Evolutionary conservation across 192 early-diverging fungal species (phyloP), one percentile per base, ranked within the genome.

Genomic region (Entrophospora sp.): DNA sequence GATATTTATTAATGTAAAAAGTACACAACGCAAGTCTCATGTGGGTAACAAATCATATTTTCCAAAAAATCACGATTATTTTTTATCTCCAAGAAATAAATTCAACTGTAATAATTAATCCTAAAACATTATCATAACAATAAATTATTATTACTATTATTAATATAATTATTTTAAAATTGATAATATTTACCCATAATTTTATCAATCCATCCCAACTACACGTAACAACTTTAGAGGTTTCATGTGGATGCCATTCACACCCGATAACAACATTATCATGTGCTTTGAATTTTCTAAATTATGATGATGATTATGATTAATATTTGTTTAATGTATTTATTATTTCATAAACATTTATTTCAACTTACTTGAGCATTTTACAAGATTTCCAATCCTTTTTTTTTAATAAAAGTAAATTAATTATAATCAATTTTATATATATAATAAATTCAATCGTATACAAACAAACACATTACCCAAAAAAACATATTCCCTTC

Each of bases 211-310:
- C 93, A 69, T 99, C 97, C 94, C 94, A 97, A 20, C 85, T 86
- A 70, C 92, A 93, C 10, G 97, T 97, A 1, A 88, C 93, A 3
- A 99, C 86, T 46, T 93, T 88, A 0, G 87, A 90, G 0, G 89
- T 81, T 67, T 97, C 95, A 68, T 93, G 90, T 30, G 97, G 97
- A 74, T 97, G 90, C 97, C 97, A 99, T n/a, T 87, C 89, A 22
- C 83, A 85, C 43, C 85, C 83, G 61, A 95, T 96, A 16, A 96
- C 83, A 5, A 97, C 95, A 62, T 85, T 82, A 61, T 91, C 85
- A 71, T 99, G 97, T 0, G 91, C 92, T 69, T 95, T 91, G 73
- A 92, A 89, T 72, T 91, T 93, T 16, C 76, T 77, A 34, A 51
- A 55, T 28, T 31, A 40, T 9, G 52, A 61, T 57, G 48, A 18